Evolutionary conservation across 2,329 filamentous ascomycete genomes (phyloP), one percentile per base, ranked within the genome.

Genomic region (Trichocomaceae sp.): DNA sequence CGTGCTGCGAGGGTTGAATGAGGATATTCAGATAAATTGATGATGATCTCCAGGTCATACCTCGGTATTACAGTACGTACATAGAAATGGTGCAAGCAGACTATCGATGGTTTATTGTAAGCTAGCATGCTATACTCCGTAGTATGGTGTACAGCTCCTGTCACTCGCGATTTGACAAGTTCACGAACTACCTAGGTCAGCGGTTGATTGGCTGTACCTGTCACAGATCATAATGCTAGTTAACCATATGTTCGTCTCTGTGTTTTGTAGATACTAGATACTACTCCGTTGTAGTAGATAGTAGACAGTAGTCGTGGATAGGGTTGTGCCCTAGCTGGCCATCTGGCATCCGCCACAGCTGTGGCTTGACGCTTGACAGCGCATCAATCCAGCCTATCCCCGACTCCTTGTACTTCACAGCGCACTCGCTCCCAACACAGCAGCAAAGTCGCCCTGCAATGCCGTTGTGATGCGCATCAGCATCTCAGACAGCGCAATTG

Each of bases 401-500:
- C 44, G 31, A 42, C 44, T 42, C 51, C 47, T 17, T 45, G 42
- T 22, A 47, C 51, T 39, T 53, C 44, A 53, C 41, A 50, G 41
- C 47, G 42, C 53, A 39, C 10, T 19, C n/a, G 31, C 7, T 35
- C 23, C 17, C 17, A 17, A 42, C 39, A 7, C 39, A 8, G 39
- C 15, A 12, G 8, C 26, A 10, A 29, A 10, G 23, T 26, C 23
- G 26, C 17, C 33, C 15, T n/a, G 26, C 29, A 52, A 45, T 49
- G 50, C 23, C 42, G 31, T 23, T 19, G 47, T 29, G 50, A 56
- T 47, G 44, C 51, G 26, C 33, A 50, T 31, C 29, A 31, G 29
- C 37, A 20, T 49, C 47, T 47, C 46, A 44, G 20, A 33, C 35
- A 48, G 41, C 49, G 47, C 57, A 56, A 55, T 56, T 58, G 54